A percentile compares a stretch with the other conserved stretches of the same genome.
These are phyloP conservation scores for Apiospora phragmitis DNA, from an alignment of 2,329 filamentous ascomycete species.

Conservation along the genomic window DNA sequence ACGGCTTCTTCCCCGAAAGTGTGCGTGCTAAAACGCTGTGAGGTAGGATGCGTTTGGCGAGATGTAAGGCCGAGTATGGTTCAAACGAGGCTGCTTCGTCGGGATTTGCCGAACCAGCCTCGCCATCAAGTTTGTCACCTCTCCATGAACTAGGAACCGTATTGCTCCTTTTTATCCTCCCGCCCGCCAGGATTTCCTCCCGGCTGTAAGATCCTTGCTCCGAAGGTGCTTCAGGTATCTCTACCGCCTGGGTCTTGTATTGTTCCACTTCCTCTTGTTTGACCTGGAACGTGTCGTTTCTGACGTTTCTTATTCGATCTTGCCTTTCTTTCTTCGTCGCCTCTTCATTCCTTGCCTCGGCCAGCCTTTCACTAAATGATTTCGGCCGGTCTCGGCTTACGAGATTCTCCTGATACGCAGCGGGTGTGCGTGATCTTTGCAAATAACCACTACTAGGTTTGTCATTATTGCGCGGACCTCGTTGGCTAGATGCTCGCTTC, in stretches of 20 bases:
- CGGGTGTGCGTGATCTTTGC: slow-evolving; percentile 43
- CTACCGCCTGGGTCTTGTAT: slow-evolving; percentile 58
- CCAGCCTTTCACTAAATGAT: slow-evolving; percentile 84
- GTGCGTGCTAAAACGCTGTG: slow-evolving; percentile 79
- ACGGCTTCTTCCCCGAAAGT: slow-evolving; percentile 74
- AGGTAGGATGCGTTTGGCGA: slow-evolving; percentile 80
- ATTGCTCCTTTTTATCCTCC: slow-evolving; percentile 43
- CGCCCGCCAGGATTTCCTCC: slow-evolving; percentile 57
- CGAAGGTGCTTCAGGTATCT: slow-evolving; percentile 50
- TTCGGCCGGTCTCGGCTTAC: slow-evolving; percentile 41
- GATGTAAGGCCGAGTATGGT: slow-evolving; percentile 80
- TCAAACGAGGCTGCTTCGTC: slow-evolving; percentile 71
- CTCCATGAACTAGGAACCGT: slow-evolving; percentile 37
- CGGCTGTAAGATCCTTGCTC: slow-evolving; percentile 58
- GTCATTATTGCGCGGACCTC: slow-evolving; percentile 34
- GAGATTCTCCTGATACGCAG: slow-evolving; percentile 26
- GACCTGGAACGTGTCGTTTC: slow-evolving; percentile 59
- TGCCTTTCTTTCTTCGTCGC: slow-evolving; percentile 49
- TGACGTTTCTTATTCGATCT: slow-evolving; percentile 51
- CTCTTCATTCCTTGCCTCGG: slow-evolving; percentile 65
- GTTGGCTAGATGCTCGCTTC: slow-evolving; percentile 64
- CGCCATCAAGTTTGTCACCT: slow-evolving; percentile 19
- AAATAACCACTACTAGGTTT: slow-evolving; percentile 40
- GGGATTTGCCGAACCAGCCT: slow-evolving; percentile 18
- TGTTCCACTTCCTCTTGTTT: slow-evolving; percentile 58